Percentiles rank a stretch among this genome's conserved stretches.
These are phyloP conservation scores for Starmerella roubikii DNA, from an alignment of 805 yeast species.

Conservation along the genomic window DNA sequence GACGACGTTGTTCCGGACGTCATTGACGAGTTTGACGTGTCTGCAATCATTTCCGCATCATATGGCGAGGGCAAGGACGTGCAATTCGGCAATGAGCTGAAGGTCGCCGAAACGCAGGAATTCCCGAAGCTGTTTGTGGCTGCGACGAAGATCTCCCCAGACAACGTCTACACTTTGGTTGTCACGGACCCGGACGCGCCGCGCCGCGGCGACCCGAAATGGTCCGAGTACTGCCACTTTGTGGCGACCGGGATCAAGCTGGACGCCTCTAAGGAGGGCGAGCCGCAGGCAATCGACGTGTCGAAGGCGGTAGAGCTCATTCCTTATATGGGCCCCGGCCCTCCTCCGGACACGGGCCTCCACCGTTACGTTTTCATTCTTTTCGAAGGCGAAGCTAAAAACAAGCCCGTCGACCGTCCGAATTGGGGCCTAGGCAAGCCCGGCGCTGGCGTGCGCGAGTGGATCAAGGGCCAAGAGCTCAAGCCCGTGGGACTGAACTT, in stretches of 20 bases:
- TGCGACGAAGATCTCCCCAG: conserved; percentile 34
- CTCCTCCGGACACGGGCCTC: conserved; percentile 75
- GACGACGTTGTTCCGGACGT: conserved; percentile 35
- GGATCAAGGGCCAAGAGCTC: conserved; percentile 47
- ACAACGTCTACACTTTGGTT: conserved; percentile 54
- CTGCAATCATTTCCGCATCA: conserved; percentile 42
- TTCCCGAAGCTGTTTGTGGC: conserved; percentile 56
- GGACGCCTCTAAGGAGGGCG: conserved; percentile 21
- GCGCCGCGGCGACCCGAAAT: conserved; percentile 60
- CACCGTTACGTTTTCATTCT: conserved; percentile 76
- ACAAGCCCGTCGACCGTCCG: conserved; percentile 37
- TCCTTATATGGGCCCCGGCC: conserved; percentile 71
- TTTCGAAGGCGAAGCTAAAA: conserved; percentile 32
- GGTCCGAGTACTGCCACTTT: conserved; percentile 82
- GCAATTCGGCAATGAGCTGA: conserved; percentile 63
- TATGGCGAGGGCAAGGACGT: conserved; percentile 47
- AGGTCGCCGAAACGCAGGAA: conserved; percentile 52
- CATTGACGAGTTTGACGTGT: conserved; percentile 22
- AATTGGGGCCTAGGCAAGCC: conserved; percentile 83
- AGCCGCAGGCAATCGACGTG: conserved; percentile 22
- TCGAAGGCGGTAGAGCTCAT: conserved; percentile 33
- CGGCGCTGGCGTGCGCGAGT: conserved; percentile 62
- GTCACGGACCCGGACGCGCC: conserved; percentile 95
- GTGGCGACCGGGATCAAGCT: conserved; percentile 32
- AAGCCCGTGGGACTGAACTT: conserved; percentile 61